Evolutionary conservation across 495 filamentous ascomycete species (phyloP), one percentile per base, ranked within the genome.

Genomic region (Pseudoneurospora amorphoporcata): DNA sequence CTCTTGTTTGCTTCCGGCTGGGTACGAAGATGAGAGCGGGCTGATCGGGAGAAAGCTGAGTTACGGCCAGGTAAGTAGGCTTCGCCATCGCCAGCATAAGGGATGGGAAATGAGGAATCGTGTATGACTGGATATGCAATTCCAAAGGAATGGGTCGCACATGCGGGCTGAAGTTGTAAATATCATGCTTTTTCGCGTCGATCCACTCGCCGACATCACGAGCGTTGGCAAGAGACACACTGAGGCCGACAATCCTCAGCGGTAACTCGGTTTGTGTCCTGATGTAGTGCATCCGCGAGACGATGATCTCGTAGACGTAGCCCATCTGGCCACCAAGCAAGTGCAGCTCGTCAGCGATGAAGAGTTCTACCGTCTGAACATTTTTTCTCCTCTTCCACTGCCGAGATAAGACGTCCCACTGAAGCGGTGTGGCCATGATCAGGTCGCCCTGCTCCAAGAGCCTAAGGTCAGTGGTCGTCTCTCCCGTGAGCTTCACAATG

Each of bases 51-150:
- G 96, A 96, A 72, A 94, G 84, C 78, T 94, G 92, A 19, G 93
- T 86, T 72, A 98, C 91, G 1, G 94, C 90, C 70, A 92, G 86
- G 73, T 98, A 98, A 16, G 92, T 89, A 40, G 95, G 95, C 78
- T 96, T 94, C 12, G 94, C 92, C 95, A 99, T 99, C 10, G 96
- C 94, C 70, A 98, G 88, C 96, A 99, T 98, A 43, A 98, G 84
- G 0, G 94, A 98, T 19, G 95, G 96, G 84, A 97, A 98, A 80
- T 99, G 95, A 38, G 95, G 95, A 68, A 98, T 95, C 39, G 90
- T 92, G 82, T 93, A 99, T 3, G 94, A 96, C 79, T 99, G 95
- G 68, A 99, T 92, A 77, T 97, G 93, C 41, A 99, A 89, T 77
- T 98, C 95, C 45, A 99, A 81, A 3, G 94, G 94, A 2, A 97